These are phyloP conservation scores for Kodamaea lidongshanica DNA, from an alignment of 805 yeast species.

Conservation along the genomic window DNA sequence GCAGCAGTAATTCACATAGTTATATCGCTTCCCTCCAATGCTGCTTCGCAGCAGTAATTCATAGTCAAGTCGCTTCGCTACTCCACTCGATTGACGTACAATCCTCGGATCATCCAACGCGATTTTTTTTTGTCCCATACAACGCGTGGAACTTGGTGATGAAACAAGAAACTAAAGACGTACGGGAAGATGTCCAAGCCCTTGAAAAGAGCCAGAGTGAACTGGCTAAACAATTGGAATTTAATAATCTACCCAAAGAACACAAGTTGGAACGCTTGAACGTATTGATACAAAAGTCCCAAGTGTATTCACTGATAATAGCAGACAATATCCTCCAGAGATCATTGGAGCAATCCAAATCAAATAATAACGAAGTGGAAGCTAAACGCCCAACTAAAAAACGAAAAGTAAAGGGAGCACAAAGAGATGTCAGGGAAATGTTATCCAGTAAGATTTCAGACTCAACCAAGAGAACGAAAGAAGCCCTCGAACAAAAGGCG, in stretches of 20 bases:
- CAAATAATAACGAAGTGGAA: constrained; percentile 15
- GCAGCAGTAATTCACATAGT: too few species aligned
- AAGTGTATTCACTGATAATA: constrained; percentile 79
- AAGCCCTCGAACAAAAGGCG: constrained; percentile 21
- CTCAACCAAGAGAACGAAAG: constrained; percentile 14
- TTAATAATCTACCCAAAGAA: constrained; percentile 44
- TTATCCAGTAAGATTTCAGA: constrained; percentile 13
- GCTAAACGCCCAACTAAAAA: constrained; percentile 9
- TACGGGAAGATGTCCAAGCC: not conserved
- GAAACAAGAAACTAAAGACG: constrained; percentile 1
- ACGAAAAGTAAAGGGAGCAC: constrained; percentile 27
- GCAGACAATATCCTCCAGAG: constrained; percentile 64
- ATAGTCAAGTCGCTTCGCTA: too few species aligned
- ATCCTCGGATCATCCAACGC: too few species aligned
- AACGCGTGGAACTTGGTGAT: too few species aligned
- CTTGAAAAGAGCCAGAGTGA: too few species aligned
- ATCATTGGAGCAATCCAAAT: constrained; percentile 18
- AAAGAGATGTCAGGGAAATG: constrained; percentile 11
- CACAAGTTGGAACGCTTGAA: constrained; percentile 61
- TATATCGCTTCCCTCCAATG: too few species aligned
- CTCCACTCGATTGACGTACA: too few species aligned
- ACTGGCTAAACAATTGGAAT: constrained; percentile 31
- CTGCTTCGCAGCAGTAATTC: too few species aligned
- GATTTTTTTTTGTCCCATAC: too few species aligned
- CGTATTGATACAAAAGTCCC: constrained; percentile 78